Percentiles rank a stretch among this genome's conserved stretches.
These are phyloP conservation scores for Aureobasidium pullulans DNA, from an alignment of 2,329 filamentous ascomycete species.

Conservation along the genomic window DNA sequence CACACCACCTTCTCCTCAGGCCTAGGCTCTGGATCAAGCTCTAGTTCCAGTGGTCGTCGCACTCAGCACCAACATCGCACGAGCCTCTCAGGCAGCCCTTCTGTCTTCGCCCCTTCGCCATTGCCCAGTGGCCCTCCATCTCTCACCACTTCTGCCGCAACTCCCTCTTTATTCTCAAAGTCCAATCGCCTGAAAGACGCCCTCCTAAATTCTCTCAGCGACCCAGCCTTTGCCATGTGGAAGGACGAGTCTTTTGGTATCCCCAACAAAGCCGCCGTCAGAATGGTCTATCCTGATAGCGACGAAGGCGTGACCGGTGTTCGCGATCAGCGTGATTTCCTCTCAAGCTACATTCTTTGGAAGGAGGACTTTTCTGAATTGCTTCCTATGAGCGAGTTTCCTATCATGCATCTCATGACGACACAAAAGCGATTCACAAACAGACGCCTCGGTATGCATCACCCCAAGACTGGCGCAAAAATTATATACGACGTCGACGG, in stretches of 20 bases:
- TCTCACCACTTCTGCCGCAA: slow-evolving; percentile 31
- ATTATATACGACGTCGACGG: slow-evolving; percentile 59
- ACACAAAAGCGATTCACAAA: slow-evolving; percentile 54
- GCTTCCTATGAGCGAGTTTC: slow-evolving; percentile 55
- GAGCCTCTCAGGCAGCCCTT: slow-evolving; percentile 8
- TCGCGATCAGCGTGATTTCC: slow-evolving; percentile 43
- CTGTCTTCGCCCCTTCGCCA: slow-evolving; percentile 14
- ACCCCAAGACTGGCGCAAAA: slow-evolving; percentile 44
- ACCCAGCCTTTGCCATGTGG: slow-evolving; percentile 75
- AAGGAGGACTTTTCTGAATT: slow-evolving; percentile 57
- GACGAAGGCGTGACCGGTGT: slow-evolving; percentile 30
- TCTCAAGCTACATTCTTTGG: slow-evolving; percentile 55
- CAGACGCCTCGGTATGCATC: slow-evolving; percentile 56
- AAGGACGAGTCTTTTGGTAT: slow-evolving; percentile 68
- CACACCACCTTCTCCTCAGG: slow-evolving; percentile 29
- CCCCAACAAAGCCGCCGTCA: slow-evolving; percentile 58
- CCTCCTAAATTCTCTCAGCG: slow-evolving; percentile 64
- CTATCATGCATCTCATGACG: slow-evolving; percentile 56
- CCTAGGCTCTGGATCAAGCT: slow-evolving; percentile 34
- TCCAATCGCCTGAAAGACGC: slow-evolving; percentile 70
- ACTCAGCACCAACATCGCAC: slow-evolving; percentile 13
- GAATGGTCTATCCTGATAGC: slow-evolving; percentile 30
- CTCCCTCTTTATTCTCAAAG: slow-evolving; percentile 64
- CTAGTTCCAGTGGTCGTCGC: slow-evolving; percentile 21
- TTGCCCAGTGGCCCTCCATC: slow-evolving; percentile 22